Conservation (phyloP, 106 monocot genomes). For the Chionographis japonica region DNA sequence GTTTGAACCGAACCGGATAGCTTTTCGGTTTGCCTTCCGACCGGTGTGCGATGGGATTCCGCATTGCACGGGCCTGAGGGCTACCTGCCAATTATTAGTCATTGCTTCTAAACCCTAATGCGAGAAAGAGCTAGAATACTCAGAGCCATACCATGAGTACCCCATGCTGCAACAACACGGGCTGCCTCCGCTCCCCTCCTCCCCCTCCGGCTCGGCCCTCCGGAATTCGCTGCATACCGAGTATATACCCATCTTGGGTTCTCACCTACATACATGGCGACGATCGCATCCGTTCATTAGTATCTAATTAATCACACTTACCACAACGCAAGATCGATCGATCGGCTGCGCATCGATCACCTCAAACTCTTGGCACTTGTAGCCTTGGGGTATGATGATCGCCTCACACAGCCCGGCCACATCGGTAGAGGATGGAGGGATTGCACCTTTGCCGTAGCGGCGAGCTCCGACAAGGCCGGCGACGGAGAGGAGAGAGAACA, state of each 20-base stretch:
- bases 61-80: too few species aligned
- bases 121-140: background rate
- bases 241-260: constrained; percentile 62
- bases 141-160: constrained; percentile 40
- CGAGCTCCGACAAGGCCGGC: background rate
- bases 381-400: constrained; percentile 18
- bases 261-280: constrained; percentile 24
- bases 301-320: too few species aligned
- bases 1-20: too few species aligned
- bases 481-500: background rate
- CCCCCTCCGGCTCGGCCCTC: constrained; percentile 12
- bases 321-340: too few species aligned
- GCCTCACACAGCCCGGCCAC: constrained; percentile 18
- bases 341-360: background rate
- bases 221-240: constrained; percentile 59
- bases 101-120: too few species aligned
- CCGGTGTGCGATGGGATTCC: too few species aligned
- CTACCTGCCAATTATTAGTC: too few species aligned
- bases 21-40: too few species aligned
- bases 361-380: constrained; percentile 38
- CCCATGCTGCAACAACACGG: constrained; percentile 62
- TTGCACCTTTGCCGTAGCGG: background rate
- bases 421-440: background rate
- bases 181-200: constrained; percentile 14
- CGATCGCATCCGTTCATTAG: too few species aligned